A percentile compares a stretch with the other conserved stretches of the same genome.
phyloP scores from a whole-genome alignment of 306 rosid genomes.

The Vigna angularis region DNA sequence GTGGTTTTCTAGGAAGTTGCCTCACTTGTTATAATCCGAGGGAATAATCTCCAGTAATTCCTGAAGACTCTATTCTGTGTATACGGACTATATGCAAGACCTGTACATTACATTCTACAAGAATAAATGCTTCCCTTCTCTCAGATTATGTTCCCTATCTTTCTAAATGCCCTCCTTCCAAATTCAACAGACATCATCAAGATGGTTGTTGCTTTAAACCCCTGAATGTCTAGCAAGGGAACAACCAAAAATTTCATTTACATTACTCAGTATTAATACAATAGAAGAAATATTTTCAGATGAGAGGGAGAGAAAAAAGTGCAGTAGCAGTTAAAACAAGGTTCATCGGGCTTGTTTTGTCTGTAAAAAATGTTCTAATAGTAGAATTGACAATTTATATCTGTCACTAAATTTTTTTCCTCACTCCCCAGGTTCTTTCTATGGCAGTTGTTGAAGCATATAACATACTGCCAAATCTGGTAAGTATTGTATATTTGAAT shows the following conservation, averaged over 20 bases:
- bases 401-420: conserved; percentile 24
- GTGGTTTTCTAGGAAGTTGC: too few relatives aligned
- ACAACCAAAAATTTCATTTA: too few relatives aligned
- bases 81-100: neutral
- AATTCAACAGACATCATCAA: too few relatives aligned
- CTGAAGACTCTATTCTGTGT: neutral
- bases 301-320: too few relatives aligned
- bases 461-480: conserved; percentile 83
- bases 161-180: too few relatives aligned
- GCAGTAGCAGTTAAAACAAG: neutral
- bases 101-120: neutral
- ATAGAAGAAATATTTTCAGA: too few relatives aligned
- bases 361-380: conserved; percentile 5
- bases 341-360: conserved; percentile 19
- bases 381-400: conserved; percentile 12
- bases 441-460: conserved; percentile 78
- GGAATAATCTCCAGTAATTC: neutral
- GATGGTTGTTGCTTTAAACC: too few relatives aligned
- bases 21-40: neutral
- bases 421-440: conserved; percentile 63
- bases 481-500: conserved; percentile 49
- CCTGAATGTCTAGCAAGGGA: too few relatives aligned
- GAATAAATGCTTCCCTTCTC: neutral
- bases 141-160: too few relatives aligned
- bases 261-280: too few relatives aligned